A percentile compares a stretch with the other conserved stretches of the same genome.
These are phyloP conservation scores for Phytophthora kernoviae DNA, from an alignment of 352 stramenopile species.

Conservation along the genomic window DNA sequence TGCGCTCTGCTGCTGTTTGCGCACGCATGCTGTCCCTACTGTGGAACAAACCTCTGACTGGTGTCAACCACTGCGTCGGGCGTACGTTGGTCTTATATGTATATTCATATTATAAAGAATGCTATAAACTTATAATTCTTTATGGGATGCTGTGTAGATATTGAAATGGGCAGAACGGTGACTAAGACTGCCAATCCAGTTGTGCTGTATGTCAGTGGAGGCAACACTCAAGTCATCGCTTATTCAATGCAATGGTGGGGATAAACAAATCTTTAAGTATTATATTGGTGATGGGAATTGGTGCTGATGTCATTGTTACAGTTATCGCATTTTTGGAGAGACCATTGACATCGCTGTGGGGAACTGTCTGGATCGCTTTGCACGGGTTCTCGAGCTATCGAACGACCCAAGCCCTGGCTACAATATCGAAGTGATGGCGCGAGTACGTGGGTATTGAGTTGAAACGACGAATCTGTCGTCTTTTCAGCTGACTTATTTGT, in stretches of 20 bases:
- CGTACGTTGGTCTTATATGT: constrained; percentile 55
- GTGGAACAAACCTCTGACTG: constrained; percentile 96
- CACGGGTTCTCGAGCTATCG: constrained; percentile 94
- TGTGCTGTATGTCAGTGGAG: constrained; percentile 98
- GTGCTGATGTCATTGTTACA: constrained; percentile 22
- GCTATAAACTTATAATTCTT: too few species aligned
- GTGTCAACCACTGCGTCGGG: constrained; percentile 99
- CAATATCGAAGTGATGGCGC: constrained; percentile 99
- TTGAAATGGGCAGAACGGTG: constrained; percentile 99
- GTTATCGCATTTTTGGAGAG: constrained; percentile 99
- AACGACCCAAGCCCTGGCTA: constrained; percentile 99
- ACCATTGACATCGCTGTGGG: constrained; percentile 99
- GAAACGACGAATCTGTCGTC: background rate
- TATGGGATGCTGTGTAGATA: constrained; percentile 89
- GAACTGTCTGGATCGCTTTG: constrained; percentile 99
- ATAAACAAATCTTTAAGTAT: constrained; percentile 11
- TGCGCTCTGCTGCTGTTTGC: constrained; percentile 95
- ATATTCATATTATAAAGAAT: too few species aligned
- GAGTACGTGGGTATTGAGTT: constrained; percentile 73
- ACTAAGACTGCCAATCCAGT: constrained; percentile 96
- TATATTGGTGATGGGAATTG: background rate
- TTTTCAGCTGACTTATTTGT: background rate
- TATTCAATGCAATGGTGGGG: constrained; percentile 87
- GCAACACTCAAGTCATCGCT: constrained; percentile 98
- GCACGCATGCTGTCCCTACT: constrained; percentile 94